phyloP scores from a whole-genome alignment of 148 eudicot genomes.

The Bassia scoparia region DNA sequence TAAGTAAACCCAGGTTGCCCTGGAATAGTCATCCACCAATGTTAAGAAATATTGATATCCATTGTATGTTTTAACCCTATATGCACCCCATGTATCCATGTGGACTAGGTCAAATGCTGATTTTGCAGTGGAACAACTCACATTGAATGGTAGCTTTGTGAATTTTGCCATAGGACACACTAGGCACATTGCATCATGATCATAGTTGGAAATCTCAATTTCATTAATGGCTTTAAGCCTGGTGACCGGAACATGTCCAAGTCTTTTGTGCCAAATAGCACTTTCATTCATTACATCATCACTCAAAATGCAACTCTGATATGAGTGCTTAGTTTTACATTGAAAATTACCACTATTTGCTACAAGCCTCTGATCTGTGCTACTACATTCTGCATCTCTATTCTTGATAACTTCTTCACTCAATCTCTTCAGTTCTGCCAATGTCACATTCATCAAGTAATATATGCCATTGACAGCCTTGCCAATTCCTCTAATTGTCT shows the following conservation, averaged over 20 bases:
- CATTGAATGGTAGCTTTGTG: not conserved
- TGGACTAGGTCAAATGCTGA: not conserved
- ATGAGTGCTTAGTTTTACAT: not conserved
- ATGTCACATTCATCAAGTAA: no score
- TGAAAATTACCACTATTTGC: no score
- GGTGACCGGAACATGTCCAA: not conserved
- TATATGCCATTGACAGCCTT: no score
- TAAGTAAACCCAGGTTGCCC: not conserved
- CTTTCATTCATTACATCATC: not conserved
- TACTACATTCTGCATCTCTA: no score
- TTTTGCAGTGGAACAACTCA: not conserved
- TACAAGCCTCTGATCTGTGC: no score
- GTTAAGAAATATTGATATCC: not conserved
- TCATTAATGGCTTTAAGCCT: not conserved
- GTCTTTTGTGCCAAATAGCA: not conserved
- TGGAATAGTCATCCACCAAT: not conserved
- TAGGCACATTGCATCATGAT: not conserved
- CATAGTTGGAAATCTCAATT: no score
- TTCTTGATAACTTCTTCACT: no score
- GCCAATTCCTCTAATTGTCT: no score
- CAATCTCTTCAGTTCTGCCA: no score
- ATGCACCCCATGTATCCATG: not conserved
- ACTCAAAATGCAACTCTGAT: not conserved
- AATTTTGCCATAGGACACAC: not conserved
- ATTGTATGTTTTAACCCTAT: not conserved